Conservation (phyloP, 2,329 filamentous ascomycete genomes). For the Fusarium sp. region DNA sequence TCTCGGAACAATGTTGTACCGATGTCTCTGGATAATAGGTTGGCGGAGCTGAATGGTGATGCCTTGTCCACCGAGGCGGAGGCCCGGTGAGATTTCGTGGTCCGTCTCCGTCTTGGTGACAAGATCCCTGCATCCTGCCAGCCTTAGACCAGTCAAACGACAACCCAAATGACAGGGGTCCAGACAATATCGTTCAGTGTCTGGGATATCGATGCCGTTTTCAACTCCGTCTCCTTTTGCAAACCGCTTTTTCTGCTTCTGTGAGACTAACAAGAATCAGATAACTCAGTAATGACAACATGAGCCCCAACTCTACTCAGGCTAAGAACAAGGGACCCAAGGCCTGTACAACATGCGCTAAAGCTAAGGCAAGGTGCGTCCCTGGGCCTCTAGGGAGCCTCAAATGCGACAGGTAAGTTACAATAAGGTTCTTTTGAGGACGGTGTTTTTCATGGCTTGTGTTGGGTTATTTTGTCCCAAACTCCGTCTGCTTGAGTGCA, state of each 20-base stretch:
- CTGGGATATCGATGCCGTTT: slow-evolving; percentile 27
- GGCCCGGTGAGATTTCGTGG: slow-evolving; percentile 40
- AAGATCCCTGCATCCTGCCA: slow-evolving; percentile 22
- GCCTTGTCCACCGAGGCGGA: slow-evolving; percentile 37
- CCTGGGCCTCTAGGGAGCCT: slow-evolving; percentile 49
- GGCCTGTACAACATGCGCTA: slow-evolving; percentile 60
- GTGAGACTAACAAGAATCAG: slow-evolving; percentile 4
- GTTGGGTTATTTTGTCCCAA: not conserved
- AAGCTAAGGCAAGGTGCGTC: slow-evolving; percentile 60
- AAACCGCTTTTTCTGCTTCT: slow-evolving; percentile 21
- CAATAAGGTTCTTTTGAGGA: slow-evolving; percentile 1
- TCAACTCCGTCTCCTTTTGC: slow-evolving; percentile 33
- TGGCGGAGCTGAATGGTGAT: not conserved
- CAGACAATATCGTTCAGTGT: slow-evolving; percentile 6
- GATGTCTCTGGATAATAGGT: not conserved
- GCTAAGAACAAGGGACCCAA: slow-evolving; percentile 54
- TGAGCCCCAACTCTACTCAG: slow-evolving; percentile 33
- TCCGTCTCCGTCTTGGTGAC: slow-evolving; percentile 38
- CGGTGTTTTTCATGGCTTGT: not conserved
- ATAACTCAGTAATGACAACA: slow-evolving; percentile 29
- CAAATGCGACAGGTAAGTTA: slow-evolving; percentile 58
- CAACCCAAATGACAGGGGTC: slow-evolving; percentile 24
- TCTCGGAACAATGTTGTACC: slow-evolving; percentile 14
- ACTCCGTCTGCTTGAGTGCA: not conserved
- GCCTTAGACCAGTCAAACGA: slow-evolving; percentile 29